Evolutionary conservation across 768 basidiomycete genomes (phyloP).

Genomic region (Lactifluus pinguis): DNA sequence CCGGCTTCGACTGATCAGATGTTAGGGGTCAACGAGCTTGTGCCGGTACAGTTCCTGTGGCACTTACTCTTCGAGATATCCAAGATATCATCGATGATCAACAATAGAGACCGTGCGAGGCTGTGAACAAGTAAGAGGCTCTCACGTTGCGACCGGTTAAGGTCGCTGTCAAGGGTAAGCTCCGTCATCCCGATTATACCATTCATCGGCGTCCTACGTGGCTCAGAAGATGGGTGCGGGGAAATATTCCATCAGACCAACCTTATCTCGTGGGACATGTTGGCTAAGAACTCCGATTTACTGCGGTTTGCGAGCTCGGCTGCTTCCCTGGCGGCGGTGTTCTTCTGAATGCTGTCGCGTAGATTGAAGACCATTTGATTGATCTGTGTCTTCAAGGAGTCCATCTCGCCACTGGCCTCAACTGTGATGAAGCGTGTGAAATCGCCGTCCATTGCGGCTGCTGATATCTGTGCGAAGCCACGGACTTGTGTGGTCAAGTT

Average conservation of each 20-base stretch:
- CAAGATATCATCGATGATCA: constrained; percentile 98
- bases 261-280: constrained; percentile 97
- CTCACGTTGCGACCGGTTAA: constrained; percentile 91
- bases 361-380: constrained; percentile 99
- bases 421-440: constrained; percentile 99
- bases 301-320: constrained; percentile 96
- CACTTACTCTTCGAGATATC: constrained; percentile 97
- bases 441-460: constrained; percentile 97
- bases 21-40: constrained; percentile 9
- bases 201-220: constrained; percentile 93
- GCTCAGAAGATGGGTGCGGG: neutral
- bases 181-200: constrained; percentile 99
- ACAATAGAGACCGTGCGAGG: constrained; percentile 80
- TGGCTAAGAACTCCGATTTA: constrained; percentile 97
- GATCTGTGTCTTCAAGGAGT: constrained; percentile 97
- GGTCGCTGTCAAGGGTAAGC: constrained; percentile 89
- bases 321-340: constrained; percentile 93
- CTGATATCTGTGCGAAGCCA: constrained; percentile 97
- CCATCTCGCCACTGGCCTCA: constrained; percentile 98
- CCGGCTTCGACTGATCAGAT: constrained; percentile 80
- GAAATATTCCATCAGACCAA: constrained; percentile 22
- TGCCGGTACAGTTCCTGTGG: neutral
- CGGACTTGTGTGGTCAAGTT: constrained; percentile 98
- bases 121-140: constrained; percentile 93
- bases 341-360: constrained; percentile 95